Conservation (phyloP, 1,139 yeast genomes). For the Candida freyschussii region DNA sequence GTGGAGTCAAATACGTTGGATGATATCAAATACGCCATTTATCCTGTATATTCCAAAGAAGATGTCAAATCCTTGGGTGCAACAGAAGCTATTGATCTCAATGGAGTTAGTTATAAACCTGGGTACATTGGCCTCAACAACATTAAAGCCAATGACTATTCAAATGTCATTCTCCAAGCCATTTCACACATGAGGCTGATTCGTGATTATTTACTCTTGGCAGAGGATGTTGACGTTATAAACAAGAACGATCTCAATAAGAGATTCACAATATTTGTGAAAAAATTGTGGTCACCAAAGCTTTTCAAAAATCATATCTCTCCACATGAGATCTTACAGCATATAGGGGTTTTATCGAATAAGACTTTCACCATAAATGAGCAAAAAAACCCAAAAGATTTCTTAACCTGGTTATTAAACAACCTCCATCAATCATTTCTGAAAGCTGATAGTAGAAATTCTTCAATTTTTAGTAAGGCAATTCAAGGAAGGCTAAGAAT, state of each 20-base stretch:
- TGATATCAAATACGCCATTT: slow-evolving; percentile 48
- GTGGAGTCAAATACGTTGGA: slow-evolving; percentile 34
- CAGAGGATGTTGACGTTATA: slow-evolving; percentile 15
- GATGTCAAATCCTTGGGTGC: slow-evolving; percentile 33
- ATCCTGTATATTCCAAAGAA: slow-evolving; percentile 43
- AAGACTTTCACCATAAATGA: slow-evolving; percentile 36
- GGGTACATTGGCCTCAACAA: slow-evolving; percentile 67
- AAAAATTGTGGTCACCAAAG: slow-evolving; percentile 61
- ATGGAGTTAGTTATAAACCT: slow-evolving; percentile 43
- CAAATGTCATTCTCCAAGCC: slow-evolving; percentile 54
- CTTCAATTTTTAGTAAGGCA: slow-evolving; percentile 25
- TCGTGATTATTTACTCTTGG: slow-evolving; percentile 45
- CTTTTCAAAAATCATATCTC: slow-evolving; percentile 60
- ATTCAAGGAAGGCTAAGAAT: slow-evolving; percentile 53
- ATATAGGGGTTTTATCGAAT: slow-evolving; percentile 38
- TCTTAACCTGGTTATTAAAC: slow-evolving; percentile 58
- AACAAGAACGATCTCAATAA: slow-evolving; percentile 29
- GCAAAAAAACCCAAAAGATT: slow-evolving; percentile 48
- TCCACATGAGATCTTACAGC: slow-evolving; percentile 59
- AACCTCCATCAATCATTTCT: slow-evolving; percentile 38
- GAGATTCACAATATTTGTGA: slow-evolving; percentile 41
- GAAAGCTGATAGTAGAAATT: slow-evolving; percentile 16
- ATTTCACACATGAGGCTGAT: slow-evolving; percentile 50
- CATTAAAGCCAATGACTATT: slow-evolving; percentile 44
- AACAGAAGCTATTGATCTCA: slow-evolving; percentile 35